These are phyloP conservation scores for Scutellaria baicalensis DNA, from an alignment of 257 asterid species.

Conservation along the genomic window DNA sequence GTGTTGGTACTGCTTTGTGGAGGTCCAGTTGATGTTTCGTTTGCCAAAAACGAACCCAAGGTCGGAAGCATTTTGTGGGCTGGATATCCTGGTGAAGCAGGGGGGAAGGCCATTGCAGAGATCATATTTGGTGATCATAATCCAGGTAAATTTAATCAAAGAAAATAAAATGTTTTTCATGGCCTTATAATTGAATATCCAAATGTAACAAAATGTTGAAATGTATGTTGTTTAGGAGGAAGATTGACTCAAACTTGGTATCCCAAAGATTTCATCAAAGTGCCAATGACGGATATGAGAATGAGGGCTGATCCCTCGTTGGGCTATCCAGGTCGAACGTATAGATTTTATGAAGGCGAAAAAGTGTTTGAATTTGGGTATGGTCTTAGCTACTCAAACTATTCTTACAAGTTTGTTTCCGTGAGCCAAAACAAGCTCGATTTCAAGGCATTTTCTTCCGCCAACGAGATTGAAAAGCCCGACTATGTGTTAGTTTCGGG, in stretches of 20 bases:
- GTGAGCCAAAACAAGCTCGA: conserved; percentile 24
- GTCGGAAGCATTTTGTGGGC: conserved; percentile 66
- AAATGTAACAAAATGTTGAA: neutral
- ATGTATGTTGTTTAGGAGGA: conserved; percentile 38
- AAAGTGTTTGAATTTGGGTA: conserved; percentile 56
- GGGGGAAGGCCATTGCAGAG: conserved; percentile 61
- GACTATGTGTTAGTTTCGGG: neutral
- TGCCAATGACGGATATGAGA: conserved; percentile 66
- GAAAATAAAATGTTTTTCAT: neutral
- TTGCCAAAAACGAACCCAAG: conserved; percentile 44
- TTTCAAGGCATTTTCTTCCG: conserved; percentile 4
- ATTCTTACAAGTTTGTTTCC: conserved; percentile 37
- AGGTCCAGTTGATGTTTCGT: conserved; percentile 59
- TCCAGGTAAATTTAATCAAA: conserved; percentile 38
- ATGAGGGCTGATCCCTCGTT: conserved; percentile 44
- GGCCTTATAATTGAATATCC: neutral
- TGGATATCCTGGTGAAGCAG: conserved; percentile 78
- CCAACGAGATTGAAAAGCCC: neutral
- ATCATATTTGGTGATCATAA: conserved; percentile 64
- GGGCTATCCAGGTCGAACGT: conserved; percentile 61
- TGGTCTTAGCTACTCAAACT: conserved; percentile 66
- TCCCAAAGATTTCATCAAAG: conserved; percentile 44
- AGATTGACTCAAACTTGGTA: conserved; percentile 64
- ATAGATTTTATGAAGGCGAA: conserved; percentile 50
- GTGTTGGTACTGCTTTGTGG: conserved; percentile 53